Conservation (phyloP, 2,329 filamentous ascomycete genomes). For the Trichoderma sp. region DNA sequence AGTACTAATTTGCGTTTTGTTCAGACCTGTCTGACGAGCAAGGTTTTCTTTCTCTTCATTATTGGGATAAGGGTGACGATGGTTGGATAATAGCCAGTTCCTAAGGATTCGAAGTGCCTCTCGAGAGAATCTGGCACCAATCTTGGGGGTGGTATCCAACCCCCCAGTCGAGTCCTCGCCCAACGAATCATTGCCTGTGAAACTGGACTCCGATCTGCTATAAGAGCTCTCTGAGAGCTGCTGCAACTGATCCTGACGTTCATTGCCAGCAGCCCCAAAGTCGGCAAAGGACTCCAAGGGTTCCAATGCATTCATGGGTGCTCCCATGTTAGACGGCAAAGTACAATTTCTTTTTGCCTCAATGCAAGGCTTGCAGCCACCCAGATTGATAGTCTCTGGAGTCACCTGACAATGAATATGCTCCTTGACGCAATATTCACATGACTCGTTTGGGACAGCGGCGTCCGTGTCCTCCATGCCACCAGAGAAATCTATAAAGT, state of each 20-base stretch:
- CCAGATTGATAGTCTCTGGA: neutral
- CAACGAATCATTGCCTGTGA: neutral
- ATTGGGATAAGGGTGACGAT: conserved; percentile 75
- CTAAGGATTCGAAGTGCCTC: conserved; percentile 73
- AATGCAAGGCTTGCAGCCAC: neutral
- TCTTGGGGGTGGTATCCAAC: neutral
- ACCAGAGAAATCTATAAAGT: neutral
- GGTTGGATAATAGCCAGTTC: conserved; percentile 73
- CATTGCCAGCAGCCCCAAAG: neutral
- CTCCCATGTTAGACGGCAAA: neutral
- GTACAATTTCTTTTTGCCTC: neutral
- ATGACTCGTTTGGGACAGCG: neutral
- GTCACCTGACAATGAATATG: neutral
- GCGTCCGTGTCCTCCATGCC: neutral
- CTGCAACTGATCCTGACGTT: neutral
- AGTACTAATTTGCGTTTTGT: conserved; percentile 75
- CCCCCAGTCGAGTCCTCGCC: neutral
- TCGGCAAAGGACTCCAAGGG: neutral
- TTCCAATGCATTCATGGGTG: neutral
- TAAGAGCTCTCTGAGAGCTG: neutral
- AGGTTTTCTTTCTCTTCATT: conserved; percentile 77
- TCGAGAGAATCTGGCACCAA: conserved; percentile 51
- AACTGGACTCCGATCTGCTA: neutral
- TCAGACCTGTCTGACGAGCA: conserved; percentile 70
- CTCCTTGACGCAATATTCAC: neutral